Evolutionary conservation across 768 basidiomycete species (phyloP).

Genomic region (Solioccasus polychromus): DNA sequence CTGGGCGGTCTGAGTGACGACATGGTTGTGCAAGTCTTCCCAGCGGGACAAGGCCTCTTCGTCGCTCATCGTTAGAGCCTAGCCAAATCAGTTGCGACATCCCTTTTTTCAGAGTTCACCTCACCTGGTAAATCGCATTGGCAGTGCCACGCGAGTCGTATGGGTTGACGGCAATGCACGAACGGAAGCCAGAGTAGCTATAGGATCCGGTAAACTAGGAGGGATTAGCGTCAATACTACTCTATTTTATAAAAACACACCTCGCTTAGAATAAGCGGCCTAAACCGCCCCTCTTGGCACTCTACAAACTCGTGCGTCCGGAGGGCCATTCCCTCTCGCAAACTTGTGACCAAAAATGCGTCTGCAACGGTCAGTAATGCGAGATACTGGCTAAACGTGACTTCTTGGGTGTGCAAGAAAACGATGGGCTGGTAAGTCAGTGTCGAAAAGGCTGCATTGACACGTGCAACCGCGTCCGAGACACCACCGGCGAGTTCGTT

Average conservation of each 20-base stretch:
- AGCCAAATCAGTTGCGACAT: neutral
- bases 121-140: constrained; percentile 61
- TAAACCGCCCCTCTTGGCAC: constrained; percentile 67
- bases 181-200: constrained; percentile 82
- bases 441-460: constrained; percentile 81
- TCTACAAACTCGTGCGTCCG: constrained; percentile 80
- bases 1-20: constrained; percentile 84
- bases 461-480: constrained; percentile 67
- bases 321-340: constrained; percentile 88
- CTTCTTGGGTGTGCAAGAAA: constrained; percentile 79
- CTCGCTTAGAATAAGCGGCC: constrained; percentile 79
- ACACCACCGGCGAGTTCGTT: constrained; percentile 75
- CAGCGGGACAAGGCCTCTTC: constrained; percentile 73
- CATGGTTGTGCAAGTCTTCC: constrained; percentile 85
- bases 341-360: constrained; percentile 79
- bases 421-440: constrained; percentile 87
- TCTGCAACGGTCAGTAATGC: constrained; percentile 80
- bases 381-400: constrained; percentile 84
- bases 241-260: constrained; percentile 33
- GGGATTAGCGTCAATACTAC: neutral
- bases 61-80: constrained; percentile 74
- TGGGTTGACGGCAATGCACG: constrained; percentile 83
- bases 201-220: constrained; percentile 80
- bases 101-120: neutral
- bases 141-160: constrained; percentile 86